Base-by-base conservation (phyloP, 306 rosid species). In the Begonia masoniana region DNA sequence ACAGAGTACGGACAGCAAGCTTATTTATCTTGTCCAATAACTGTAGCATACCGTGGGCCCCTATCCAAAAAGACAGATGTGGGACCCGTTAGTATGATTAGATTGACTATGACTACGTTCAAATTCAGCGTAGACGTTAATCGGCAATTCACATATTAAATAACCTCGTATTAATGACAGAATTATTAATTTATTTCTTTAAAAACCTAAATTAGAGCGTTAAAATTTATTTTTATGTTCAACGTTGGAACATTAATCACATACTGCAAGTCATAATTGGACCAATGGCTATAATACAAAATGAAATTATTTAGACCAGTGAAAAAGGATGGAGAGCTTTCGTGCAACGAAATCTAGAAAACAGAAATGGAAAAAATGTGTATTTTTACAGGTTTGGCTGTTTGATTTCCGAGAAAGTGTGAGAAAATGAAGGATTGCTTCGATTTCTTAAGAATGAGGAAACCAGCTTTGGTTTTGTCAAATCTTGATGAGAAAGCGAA, bases 361-460 rank as follows among this genome's bases (percentile, higher is more conserved):
- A 14, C 56, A 10, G 35, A 24, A n/a, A n/a, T n/a, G 2, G 31
- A 4, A 4, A 24, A 24, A 24, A 24, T 4, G 7, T 26, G 36
- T 26, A 26, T 4, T 26, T 26, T 26, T 26, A 24, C 36, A 26
- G 6, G 36, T 26, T 26, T 16, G 31, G 16, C 6, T 55, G 59
- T 35, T 55, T 41, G 59, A 47, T 55, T 16, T 31, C 15, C 13
- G 24, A 55, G 59, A 55, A 55, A 55, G 17, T 41, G 15, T 10
- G 26, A 47, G 59, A 41, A 55, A 55, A 55, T 41, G 12, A 45
- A n/a, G 16, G 53, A 36, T 12, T 45, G 0, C 48, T 45, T 13
- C 12, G 12, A 3, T 6, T 9, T 31, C 36, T 7, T 2, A 13
- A 55, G 43, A 53, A 7, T 36, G 10, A 41, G 58, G 15, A 24